Base-by-base conservation (phyloP, 306 rosid genomes). In the cucumber (Cucumis sativus) region DNA sequence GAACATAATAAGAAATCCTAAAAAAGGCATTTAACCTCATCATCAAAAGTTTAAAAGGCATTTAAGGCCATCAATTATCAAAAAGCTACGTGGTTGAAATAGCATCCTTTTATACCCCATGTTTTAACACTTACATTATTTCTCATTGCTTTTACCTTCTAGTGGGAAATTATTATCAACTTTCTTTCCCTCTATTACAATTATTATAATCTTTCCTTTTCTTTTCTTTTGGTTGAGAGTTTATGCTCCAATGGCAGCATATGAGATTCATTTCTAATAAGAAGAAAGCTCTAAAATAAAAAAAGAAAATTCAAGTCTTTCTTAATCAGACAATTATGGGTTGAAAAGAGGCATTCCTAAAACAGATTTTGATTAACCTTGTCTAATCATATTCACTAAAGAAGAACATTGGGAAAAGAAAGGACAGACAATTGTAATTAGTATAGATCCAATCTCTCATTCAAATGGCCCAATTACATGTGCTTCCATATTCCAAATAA, bases 301-400 rank as follows among this genome's bases (percentile, higher is more conserved):
- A 71, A 47, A 71, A 47, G 28, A 51, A 73, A 74, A 33, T 54
- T 20, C 66, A 41, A 59, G 71, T 62, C 61, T 45, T 59, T 59
- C 23, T 55, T 20, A 30, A 54, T 51, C 45, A 52, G 37, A 33
- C 51, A 45, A 45, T 6, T 2, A 45, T 41, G 35, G 15, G 68
- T 28, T 61, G 39, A 61, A 28, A 28, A 47, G 49, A 43, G n/a
- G 76, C 76, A 70, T 13, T 69, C 15, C 25, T 39, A 68, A 43
- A 72, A 72, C 77, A 72, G 77, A 74, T 33, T 30, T 74, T 75
- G 68, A 75, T 75, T 75, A 76, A 57, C 40, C 56, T 57, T 76
- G 79, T 76, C 79, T 76, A 59, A 59, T 76, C 79, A 76, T 18
- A 40, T 76, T 76, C 57, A 57, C 55, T 52, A 75, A 75, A 75